Percentiles rank a stretch among this genome's conserved stretches.
phyloP scores from a whole-genome alignment of 768 basidiomycete species.

The Sporobolomyces pararoseus region DNA sequence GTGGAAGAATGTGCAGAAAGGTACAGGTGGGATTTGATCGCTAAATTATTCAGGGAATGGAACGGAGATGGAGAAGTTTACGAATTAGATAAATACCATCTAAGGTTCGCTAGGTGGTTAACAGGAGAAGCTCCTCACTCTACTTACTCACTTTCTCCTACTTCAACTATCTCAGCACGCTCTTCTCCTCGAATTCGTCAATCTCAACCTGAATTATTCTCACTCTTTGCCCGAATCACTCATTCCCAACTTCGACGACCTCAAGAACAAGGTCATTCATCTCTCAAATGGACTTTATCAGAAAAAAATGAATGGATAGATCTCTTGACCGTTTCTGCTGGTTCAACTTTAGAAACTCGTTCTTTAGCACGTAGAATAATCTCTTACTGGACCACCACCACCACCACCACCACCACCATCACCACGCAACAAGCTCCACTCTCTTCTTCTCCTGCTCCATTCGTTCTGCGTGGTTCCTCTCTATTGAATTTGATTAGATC shows the following conservation, averaged over 20 bases:
- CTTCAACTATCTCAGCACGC: too few relatives aligned
- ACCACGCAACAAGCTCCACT: too few relatives aligned
- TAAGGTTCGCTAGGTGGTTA: slow-evolving; percentile 23
- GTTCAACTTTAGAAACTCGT: not conserved
- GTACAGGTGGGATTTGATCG: slow-evolving; percentile 20
- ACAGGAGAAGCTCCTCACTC: slow-evolving; percentile 19
- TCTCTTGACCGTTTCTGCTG: not conserved
- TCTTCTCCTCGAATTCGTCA: not conserved
- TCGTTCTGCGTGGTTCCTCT: not conserved
- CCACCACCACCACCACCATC: too few relatives aligned
- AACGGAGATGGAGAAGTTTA: not conserved
- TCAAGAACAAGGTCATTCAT: too few relatives aligned
- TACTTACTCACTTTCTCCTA: slow-evolving; percentile 9
- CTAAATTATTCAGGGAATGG: not conserved
- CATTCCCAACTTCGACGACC: not conserved
- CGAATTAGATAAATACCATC: not conserved
- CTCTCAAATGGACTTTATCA: not conserved
- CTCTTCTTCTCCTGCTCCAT: too few relatives aligned
- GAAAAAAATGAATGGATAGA: slow-evolving; percentile 6
- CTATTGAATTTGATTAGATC: slow-evolving; percentile 19
- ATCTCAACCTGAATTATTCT: not conserved
- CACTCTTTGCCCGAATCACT: not conserved
- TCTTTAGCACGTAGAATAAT: slow-evolving; percentile 1
- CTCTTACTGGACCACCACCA: not conserved
- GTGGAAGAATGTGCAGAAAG: slow-evolving; percentile 12